phyloP scores from a whole-genome alignment of 1,139 yeast species.

The Geotrichum candidum region DNA sequence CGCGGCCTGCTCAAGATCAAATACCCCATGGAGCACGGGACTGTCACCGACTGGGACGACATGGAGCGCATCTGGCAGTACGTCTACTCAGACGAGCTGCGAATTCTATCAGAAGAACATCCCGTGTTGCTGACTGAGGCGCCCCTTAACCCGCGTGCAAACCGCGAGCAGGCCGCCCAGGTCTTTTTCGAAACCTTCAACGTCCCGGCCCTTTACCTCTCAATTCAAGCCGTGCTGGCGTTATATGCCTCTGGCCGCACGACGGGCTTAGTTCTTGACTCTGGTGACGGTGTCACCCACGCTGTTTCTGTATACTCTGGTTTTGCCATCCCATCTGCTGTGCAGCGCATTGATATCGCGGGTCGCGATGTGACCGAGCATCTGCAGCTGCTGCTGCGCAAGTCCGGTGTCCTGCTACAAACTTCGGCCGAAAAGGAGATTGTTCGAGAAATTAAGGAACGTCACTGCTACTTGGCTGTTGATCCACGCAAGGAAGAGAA shows the following conservation, averaged over 20 bases:
- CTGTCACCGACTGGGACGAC: slow-evolving; percentile 79
- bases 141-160: slow-evolving; percentile 68
- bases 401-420: slow-evolving; percentile 54
- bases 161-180: slow-evolving; percentile 71
- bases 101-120: slow-evolving; percentile 78
- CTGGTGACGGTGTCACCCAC: slow-evolving; percentile 89
- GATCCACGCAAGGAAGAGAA: slow-evolving; percentile 68
- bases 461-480: slow-evolving; percentile 60
- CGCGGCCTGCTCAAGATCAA: slow-evolving; percentile 65
- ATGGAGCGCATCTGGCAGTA: slow-evolving; percentile 74
- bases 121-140: slow-evolving; percentile 87
- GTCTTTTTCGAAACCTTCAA: slow-evolving; percentile 75
- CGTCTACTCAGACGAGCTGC: slow-evolving; percentile 54
- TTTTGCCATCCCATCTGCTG: slow-evolving; percentile 66
- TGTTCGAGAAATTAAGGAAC: slow-evolving; percentile 72
- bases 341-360: slow-evolving; percentile 72
- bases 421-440: slow-evolving; percentile 79
- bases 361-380: slow-evolving; percentile 83
- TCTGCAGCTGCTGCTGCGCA: slow-evolving; percentile 61
- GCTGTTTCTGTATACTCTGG: slow-evolving; percentile 90
- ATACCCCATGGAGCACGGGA: slow-evolving; percentile 78
- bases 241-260: slow-evolving; percentile 86
- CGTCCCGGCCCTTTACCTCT: slow-evolving; percentile 79
- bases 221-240: slow-evolving; percentile 79
- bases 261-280: slow-evolving; percentile 82